Conservation (phyloP, 2,329 filamentous ascomycete genomes). For the Rutstroemia sp. region DNA sequence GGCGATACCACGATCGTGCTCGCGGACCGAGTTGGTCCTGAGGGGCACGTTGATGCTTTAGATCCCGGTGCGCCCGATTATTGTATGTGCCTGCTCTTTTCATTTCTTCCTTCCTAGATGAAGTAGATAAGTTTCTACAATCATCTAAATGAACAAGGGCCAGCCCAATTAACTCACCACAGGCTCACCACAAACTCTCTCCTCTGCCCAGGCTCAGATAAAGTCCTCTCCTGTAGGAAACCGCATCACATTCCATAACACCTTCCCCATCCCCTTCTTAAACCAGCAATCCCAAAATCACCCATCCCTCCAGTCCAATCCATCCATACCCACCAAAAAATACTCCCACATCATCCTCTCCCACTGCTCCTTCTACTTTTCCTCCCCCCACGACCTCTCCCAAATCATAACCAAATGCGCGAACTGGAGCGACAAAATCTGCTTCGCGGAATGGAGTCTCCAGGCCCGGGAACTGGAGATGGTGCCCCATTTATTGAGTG, state of each 20-base stretch:
- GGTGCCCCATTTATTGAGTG: conserved; percentile 44
- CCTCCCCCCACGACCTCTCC: conserved; percentile 30
- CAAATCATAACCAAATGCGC: conserved; percentile 32
- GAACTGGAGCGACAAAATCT: conserved; percentile 31
- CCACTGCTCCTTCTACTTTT: conserved; percentile 49
- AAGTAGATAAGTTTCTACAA: background rate
- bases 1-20: conserved; percentile 49
- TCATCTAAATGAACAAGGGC: background rate
- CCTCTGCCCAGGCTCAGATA: conserved; percentile 40
- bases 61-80: conserved; percentile 46
- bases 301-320: conserved; percentile 31
- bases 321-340: conserved; percentile 9
- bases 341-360: conserved; percentile 42
- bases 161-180: too few species aligned
- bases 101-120: background rate
- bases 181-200: conserved; percentile 41
- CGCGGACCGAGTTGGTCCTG: conserved; percentile 38
- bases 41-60: conserved; percentile 41
- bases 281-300: background rate
- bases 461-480: conserved; percentile 33
- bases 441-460: conserved; percentile 41
- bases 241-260: conserved; percentile 37
- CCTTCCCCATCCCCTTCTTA: background rate
- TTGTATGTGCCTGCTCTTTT: conserved; percentile 23
- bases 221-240: conserved; percentile 33